Percentiles rank a stretch among this genome's conserved stretches.
Evolutionary conservation across 2,329 filamentous ascomycete species (phyloP).

Genomic region (Sporothrix schenckii): DNA sequence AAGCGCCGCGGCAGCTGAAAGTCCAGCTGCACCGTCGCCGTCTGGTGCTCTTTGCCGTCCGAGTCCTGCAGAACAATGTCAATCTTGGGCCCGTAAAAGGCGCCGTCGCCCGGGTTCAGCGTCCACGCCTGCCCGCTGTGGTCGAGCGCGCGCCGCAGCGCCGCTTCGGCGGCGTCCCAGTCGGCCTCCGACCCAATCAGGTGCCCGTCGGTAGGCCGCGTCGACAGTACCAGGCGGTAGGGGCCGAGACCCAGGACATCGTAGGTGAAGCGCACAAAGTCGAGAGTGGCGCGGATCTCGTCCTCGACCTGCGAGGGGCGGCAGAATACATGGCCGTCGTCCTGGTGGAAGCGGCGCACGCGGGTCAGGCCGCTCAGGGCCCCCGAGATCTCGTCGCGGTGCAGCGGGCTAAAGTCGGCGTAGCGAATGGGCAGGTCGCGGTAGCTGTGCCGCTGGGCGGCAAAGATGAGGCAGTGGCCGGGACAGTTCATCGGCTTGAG

Average conservation of each 20-base stretch:
- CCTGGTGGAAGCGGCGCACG: constrained; percentile 92
- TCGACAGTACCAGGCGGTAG: constrained; percentile 77
- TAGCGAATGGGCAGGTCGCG: constrained; percentile 87
- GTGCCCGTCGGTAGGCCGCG: constrained; percentile 68
- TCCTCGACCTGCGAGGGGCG: constrained; percentile 72
- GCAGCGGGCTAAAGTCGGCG: constrained; percentile 93
- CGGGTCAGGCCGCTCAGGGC: constrained; percentile 88
- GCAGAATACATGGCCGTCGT: constrained; percentile 90
- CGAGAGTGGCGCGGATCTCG: constrained; percentile 73
- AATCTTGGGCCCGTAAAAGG: constrained; percentile 91
- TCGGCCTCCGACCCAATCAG: constrained; percentile 74
- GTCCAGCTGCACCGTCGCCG: constrained; percentile 85
- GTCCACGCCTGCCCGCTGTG: constrained; percentile 69
- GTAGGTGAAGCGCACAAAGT: constrained; percentile 75
- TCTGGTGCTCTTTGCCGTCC: constrained; percentile 83
- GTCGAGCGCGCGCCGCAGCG: constrained; percentile 65
- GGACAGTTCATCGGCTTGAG: constrained; percentile 98
- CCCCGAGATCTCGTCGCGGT: constrained; percentile 93
- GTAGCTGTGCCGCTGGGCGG: constrained; percentile 81
- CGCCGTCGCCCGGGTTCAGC: constrained; percentile 78
- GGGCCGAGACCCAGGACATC: constrained; percentile 69
- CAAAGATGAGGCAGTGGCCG: constrained; percentile 87
- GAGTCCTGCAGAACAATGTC: constrained; percentile 81
- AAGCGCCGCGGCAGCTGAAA: constrained; percentile 88
- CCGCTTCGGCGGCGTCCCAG: constrained; percentile 68